Conservation (phyloP, 495 filamentous ascomycete species). For the Talaromyces wortmannii region DNA sequence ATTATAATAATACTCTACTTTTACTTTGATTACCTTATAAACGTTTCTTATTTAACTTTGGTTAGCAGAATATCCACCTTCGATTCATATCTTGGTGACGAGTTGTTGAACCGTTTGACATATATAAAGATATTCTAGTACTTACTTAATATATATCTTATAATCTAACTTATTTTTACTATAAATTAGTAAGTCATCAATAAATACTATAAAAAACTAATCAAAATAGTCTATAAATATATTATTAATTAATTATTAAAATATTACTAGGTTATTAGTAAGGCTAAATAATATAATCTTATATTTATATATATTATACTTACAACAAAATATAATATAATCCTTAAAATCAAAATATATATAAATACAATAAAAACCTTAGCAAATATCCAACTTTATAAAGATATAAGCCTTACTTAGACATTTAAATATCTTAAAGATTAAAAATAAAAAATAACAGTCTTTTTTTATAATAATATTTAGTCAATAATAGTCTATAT, state of each 20-base stretch:
- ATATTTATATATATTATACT: slow-evolving; percentile 1
- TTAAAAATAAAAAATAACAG: neutral
- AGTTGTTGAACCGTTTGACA: too few species aligned
- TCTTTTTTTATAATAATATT: neutral
- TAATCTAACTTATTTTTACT: too few species aligned
- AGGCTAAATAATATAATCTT: slow-evolving; percentile 5
- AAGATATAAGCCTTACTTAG: neutral
- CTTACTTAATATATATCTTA: too few species aligned
- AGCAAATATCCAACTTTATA: slow-evolving; percentile 1
- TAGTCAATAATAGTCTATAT: neutral
- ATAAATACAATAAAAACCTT: neutral
- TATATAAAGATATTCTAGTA: too few species aligned
- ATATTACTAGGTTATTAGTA: slow-evolving; percentile 6
- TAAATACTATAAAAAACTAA: slow-evolving; percentile 9
- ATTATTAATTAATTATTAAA: slow-evolving; percentile 16
- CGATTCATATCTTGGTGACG: too few species aligned
- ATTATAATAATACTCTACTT: too few species aligned
- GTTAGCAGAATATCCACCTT: too few species aligned
- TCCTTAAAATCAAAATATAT: neutral
- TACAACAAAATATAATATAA: neutral
- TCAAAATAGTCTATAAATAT: slow-evolving; percentile 8
- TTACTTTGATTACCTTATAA: too few species aligned
- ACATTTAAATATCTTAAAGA: neutral
- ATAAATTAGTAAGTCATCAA: slow-evolving; percentile 14
- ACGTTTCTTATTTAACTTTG: too few species aligned